These are phyloP conservation scores for Solanum appendiculatum DNA, from an alignment of 257 asterid genomes.

Conservation along the genomic window DNA sequence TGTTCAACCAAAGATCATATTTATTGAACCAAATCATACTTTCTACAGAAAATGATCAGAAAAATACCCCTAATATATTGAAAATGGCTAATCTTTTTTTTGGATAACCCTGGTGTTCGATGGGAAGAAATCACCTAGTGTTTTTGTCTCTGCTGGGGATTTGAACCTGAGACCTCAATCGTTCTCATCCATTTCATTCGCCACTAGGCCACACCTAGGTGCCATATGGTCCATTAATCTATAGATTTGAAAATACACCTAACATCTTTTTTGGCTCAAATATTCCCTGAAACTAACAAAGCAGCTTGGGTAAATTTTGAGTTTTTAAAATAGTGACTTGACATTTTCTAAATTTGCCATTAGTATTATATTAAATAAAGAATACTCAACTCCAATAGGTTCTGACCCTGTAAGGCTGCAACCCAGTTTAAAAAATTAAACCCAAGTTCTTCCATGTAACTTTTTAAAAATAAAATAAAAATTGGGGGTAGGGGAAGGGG, in stretches of 20 bases:
- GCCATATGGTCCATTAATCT: neutral
- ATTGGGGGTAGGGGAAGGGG: too few species aligned
- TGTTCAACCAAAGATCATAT: neutral
- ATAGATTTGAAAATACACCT: neutral
- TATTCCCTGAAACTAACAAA: neutral
- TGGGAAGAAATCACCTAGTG: neutral
- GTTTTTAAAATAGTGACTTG: neutral
- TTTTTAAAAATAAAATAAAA: too few species aligned
- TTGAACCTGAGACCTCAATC: too few species aligned
- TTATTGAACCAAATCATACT: neutral
- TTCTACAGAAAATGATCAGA: too few species aligned
- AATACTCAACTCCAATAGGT: neutral
- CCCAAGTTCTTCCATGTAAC: neutral
- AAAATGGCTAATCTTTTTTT: neutral
- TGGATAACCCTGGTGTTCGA: too few species aligned
- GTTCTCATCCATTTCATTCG: neutral
- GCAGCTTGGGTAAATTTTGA: neutral
- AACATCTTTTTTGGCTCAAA: neutral
- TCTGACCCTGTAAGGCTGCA: neutral
- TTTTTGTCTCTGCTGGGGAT: neutral
- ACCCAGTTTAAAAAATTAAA: neutral
- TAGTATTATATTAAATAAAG: neutral
- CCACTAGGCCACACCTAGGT: neutral
- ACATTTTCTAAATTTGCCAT: neutral
- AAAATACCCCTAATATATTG: neutral